Evolutionary conservation across 257 asterid genomes (phyloP).

Genomic region (Jacaranda mimosifolia): DNA sequence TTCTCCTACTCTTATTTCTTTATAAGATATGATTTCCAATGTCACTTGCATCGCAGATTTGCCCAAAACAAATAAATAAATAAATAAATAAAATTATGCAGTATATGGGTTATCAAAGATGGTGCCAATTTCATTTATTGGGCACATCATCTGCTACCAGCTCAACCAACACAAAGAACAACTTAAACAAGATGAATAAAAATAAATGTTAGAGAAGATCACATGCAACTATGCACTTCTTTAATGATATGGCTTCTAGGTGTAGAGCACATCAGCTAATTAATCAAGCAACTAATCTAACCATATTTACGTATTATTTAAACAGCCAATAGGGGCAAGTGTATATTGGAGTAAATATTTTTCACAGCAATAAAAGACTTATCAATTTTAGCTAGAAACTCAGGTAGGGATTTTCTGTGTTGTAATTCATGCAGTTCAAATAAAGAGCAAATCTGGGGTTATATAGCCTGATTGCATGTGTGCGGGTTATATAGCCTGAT

Average conservation of each 20-base stretch:
- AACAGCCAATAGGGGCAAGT: constrained; percentile 17
- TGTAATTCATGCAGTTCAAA: too few relatives aligned
- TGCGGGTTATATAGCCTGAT: too few relatives aligned
- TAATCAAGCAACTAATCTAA: too few relatives aligned
- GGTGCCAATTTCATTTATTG: not conserved
- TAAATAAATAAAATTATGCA: not conserved
- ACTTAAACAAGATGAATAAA: not conserved
- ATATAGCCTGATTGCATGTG: too few relatives aligned
- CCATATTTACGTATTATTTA: not conserved
- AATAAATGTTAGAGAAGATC: too few relatives aligned
- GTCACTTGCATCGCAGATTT: not conserved
- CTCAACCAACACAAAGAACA: not conserved
- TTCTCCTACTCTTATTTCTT: constrained; percentile 2
- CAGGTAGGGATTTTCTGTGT: too few relatives aligned
- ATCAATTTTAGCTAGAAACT: not conserved
- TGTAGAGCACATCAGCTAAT: too few relatives aligned
- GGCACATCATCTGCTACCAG: constrained; percentile 3
- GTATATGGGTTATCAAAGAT: not conserved
- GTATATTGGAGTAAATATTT: not conserved
- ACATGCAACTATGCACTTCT: too few relatives aligned
- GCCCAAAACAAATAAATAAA: too few relatives aligned
- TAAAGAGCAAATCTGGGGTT: too few relatives aligned
- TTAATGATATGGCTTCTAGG: too few relatives aligned
- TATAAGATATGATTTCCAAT: constrained; percentile 8
- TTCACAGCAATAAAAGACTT: not conserved